phyloP scores from a whole-genome alignment of 768 basidiomycete genomes.

The Neoboletus brunneissimus region DNA sequence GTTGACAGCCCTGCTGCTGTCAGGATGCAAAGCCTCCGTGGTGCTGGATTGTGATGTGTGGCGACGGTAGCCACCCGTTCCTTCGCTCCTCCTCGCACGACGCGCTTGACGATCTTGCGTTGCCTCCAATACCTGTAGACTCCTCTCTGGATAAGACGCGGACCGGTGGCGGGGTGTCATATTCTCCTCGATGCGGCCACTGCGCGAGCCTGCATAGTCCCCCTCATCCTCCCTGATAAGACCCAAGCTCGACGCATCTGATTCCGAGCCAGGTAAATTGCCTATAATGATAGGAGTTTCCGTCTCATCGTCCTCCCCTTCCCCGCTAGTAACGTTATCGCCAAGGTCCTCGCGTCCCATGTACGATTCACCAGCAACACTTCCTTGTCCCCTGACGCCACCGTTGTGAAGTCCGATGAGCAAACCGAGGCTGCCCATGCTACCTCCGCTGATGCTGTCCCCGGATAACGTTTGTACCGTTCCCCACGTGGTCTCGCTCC shows the following conservation, averaged over 20 bases:
- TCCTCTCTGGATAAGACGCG: slow-evolving; percentile 19
- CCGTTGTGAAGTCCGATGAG: slow-evolving; percentile 33
- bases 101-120: slow-evolving; percentile 18
- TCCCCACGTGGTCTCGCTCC: slow-evolving; percentile 37
- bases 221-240: slow-evolving; percentile 34
- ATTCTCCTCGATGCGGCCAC: slow-evolving; percentile 4
- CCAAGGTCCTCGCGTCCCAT: slow-evolving; percentile 15
- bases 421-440: slow-evolving; percentile 29
- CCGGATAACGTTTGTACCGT: slow-evolving; percentile 29
- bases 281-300: slow-evolving; percentile 22
- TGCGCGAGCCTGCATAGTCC: slow-evolving; percentile 15
- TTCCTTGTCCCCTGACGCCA: slow-evolving; percentile 26
- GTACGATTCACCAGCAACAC: slow-evolving; percentile 16
- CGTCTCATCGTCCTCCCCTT: slow-evolving; percentile 16
- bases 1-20: slow-evolving; percentile 16
- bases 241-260: slow-evolving; percentile 25
- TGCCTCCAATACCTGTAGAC: slow-evolving; percentile 7
- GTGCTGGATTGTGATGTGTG: slow-evolving; percentile 19
- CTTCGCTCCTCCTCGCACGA: slow-evolving; percentile 26
- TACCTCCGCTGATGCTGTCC: slow-evolving; percentile 18
- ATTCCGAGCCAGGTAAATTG: slow-evolving; percentile 17
- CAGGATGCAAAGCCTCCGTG: slow-evolving; percentile 21
- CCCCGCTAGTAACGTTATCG: slow-evolving; percentile 15
- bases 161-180: slow-evolving; percentile 17
- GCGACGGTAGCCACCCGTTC: slow-evolving; percentile 16